phyloP scores from a whole-genome alignment of 345 rosid genomes.

The Iberis pinnata region DNA sequence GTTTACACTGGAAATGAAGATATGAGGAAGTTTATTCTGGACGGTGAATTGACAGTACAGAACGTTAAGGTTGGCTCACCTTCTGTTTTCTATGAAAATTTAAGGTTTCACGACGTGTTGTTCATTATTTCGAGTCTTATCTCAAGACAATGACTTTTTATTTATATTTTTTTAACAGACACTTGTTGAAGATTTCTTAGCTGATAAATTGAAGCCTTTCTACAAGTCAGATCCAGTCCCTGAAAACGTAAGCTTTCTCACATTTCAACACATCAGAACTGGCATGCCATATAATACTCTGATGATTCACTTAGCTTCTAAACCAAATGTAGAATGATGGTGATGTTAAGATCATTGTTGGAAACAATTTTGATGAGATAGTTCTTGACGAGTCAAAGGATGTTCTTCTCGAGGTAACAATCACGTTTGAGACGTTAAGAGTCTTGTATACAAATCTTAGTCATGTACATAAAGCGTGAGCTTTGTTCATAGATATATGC shows the following conservation, averaged over 20 bases:
- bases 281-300: constrained; percentile 12
- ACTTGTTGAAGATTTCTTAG: constrained; percentile 69
- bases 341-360: constrained; percentile 90
- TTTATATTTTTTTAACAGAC: constrained; percentile 34
- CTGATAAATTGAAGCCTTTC: constrained; percentile 85
- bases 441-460: constrained; percentile 3
- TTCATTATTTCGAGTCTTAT: constrained; percentile 1
- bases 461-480: constrained; percentile 1
- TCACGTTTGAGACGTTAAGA: constrained; percentile 1
- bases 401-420: constrained; percentile 83
- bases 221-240: constrained; percentile 93
- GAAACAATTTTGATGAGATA: constrained; percentile 81
- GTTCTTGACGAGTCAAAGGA: constrained; percentile 96
- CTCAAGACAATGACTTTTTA: background rate
- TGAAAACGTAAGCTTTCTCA: constrained; percentile 51
- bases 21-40: constrained; percentile 58
- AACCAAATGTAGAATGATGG: constrained; percentile 61
- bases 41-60: constrained; percentile 58
- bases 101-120: constrained; percentile 1
- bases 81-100: background rate
- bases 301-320: constrained; percentile 18
- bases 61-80: constrained; percentile 58
- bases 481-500: constrained; percentile 70
- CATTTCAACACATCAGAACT: background rate
- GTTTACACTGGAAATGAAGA: constrained; percentile 91